Conservation (phyloP, 108 stramenopile species). For the Nitzschia sp. region DNA sequence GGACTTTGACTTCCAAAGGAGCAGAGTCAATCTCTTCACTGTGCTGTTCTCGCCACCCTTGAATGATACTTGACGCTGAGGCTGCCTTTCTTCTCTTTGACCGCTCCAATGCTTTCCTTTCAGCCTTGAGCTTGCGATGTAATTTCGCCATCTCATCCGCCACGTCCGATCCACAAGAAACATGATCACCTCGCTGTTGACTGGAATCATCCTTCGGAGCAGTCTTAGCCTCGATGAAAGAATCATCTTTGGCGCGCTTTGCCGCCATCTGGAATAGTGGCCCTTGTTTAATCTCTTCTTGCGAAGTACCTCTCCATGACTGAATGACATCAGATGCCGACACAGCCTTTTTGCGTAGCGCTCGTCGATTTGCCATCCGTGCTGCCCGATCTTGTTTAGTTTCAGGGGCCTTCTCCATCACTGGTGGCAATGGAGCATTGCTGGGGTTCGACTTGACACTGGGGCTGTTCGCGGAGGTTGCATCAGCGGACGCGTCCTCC, state of each 20-base stretch:
- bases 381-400: neutral
- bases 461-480: neutral
- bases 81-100: constrained; percentile 31
- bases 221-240: neutral
- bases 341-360: constrained; percentile 26
- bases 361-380: neutral
- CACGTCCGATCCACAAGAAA: neutral
- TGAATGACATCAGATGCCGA: constrained; percentile 54
- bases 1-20: neutral
- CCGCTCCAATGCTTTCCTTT: constrained; percentile 4
- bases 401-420: neutral
- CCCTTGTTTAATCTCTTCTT: neutral
- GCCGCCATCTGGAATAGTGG: neutral
- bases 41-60: constrained; percentile 27
- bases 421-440: neutral
- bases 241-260: neutral
- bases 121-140: constrained; percentile 11
- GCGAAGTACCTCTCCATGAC: constrained; percentile 21
- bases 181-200: neutral
- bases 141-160: constrained; percentile 9
- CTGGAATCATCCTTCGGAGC: neutral
- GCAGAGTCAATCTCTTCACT: neutral
- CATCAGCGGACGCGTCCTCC: neutral
- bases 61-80: constrained; percentile 53
- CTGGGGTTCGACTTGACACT: neutral